These are phyloP conservation scores for Poa annua DNA, from an alignment of 176 grass and related monocot species.

Conservation along the genomic window DNA sequence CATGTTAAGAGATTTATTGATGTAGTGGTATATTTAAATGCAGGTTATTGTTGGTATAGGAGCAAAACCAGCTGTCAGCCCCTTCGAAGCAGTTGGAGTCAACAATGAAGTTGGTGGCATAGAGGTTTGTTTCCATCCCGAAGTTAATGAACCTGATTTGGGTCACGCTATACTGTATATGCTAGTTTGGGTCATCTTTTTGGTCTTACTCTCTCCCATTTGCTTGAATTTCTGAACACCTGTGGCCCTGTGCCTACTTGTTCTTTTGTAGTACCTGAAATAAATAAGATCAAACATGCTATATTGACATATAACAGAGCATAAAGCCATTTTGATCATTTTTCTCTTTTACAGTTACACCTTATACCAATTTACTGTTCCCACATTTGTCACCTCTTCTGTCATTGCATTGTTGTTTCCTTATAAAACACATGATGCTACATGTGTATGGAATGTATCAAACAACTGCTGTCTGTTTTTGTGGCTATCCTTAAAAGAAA, in stretches of 20 bases:
- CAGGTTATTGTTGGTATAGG: conserved; percentile 96
- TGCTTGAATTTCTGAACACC: conserved; percentile 25
- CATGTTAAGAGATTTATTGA: neutral
- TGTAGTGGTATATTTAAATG: conserved; percentile 31
- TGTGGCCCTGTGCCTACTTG: neutral
- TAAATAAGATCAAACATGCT: neutral
- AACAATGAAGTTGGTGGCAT: conserved; percentile 86
- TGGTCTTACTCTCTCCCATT: neutral
- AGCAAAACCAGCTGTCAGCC: conserved; percentile 86
- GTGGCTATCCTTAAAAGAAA: neutral
- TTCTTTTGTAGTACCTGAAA: neutral
- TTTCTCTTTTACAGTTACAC: neutral
- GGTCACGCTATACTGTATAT: conserved; percentile 22
- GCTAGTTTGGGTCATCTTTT: conserved; percentile 8
- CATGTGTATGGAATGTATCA: neutral
- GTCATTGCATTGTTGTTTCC: neutral
- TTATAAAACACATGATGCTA: neutral
- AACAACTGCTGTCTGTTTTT: neutral
- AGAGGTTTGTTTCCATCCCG: conserved; percentile 65
- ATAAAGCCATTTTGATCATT: neutral
- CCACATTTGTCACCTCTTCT: neutral
- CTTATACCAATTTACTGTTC: neutral
- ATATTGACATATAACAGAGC: neutral
- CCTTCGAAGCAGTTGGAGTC: conserved; percentile 81
- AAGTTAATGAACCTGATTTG: conserved; percentile 31